These are phyloP conservation scores for Macrophomina pseudophaseolina DNA, from an alignment of 2,329 filamentous ascomycete species.

Conservation along the genomic window DNA sequence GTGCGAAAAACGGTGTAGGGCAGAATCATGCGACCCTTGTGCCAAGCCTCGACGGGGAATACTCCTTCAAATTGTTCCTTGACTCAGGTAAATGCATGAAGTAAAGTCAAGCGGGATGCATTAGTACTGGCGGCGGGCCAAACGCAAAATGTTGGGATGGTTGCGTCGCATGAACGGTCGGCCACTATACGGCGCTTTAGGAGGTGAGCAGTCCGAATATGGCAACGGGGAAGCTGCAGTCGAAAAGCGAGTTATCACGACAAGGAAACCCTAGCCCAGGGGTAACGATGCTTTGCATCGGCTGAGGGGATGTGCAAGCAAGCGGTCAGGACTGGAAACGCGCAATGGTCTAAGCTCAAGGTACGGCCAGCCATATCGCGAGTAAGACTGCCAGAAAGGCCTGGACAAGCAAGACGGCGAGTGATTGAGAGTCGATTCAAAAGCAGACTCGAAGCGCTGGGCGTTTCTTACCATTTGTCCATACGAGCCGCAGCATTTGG, in stretches of 20 bases:
- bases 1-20: neutral
- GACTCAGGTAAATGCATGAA: neutral
- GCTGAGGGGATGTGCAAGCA: neutral
- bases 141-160: neutral
- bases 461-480: neutral
- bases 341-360: neutral
- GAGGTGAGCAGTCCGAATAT: neutral
- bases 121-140: neutral
- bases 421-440: neutral
- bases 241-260: neutral
- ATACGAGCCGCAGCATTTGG: neutral
- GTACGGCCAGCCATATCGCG: neutral
- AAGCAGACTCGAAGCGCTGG: neutral
- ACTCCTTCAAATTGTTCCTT: neutral
- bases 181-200: constrained; percentile 2
- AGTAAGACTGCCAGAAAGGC: neutral
- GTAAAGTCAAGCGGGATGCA: neutral
- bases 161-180: neutral
- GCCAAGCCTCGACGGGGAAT: neutral
- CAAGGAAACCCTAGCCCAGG: neutral
- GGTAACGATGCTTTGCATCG: neutral
- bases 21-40: neutral
- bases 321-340: neutral
- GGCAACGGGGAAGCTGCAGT: neutral
- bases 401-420: neutral